Conservation (phyloP, 75 land plant species). For the Larix kaempferi region DNA sequence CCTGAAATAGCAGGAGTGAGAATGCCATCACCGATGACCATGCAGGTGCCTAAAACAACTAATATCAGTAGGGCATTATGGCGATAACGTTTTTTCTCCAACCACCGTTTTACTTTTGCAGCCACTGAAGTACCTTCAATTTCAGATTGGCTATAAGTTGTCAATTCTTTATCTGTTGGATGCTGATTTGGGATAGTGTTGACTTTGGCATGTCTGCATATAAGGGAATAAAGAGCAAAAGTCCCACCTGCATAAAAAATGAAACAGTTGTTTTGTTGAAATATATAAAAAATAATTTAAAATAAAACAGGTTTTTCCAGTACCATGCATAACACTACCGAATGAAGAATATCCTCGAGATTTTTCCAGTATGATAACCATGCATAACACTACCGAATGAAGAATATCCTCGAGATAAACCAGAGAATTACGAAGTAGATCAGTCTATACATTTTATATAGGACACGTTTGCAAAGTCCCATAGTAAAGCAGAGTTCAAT, state of each 20-base stretch:
- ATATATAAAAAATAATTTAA: no score
- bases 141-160: constrained; percentile 33
- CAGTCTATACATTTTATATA: no score
- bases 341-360: neutral
- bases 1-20: constrained; percentile 79
- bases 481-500: neutral
- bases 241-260: constrained; percentile 49
- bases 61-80: constrained; percentile 23
- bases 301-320: neutral
- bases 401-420: neutral
- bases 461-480: neutral
- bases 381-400: neutral
- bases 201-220: constrained; percentile 48
- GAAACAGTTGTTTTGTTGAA: neutral
- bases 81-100: constrained; percentile 20
- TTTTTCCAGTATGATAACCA: neutral
- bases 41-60: constrained; percentile 47
- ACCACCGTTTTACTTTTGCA: constrained; percentile 19
- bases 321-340: neutral
- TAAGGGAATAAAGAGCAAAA: constrained; percentile 61
- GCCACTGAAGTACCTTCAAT: constrained; percentile 12
- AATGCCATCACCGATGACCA: constrained; percentile 66
- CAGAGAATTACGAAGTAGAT: neutral
- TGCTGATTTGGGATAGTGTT: constrained; percentile 41
- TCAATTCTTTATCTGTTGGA: constrained; percentile 34